Percentiles rank a stretch among this genome's conserved stretches.
These are phyloP conservation scores for Aspergillus diversus DNA, from an alignment of 495 filamentous ascomycete genomes.

Conservation along the genomic window DNA sequence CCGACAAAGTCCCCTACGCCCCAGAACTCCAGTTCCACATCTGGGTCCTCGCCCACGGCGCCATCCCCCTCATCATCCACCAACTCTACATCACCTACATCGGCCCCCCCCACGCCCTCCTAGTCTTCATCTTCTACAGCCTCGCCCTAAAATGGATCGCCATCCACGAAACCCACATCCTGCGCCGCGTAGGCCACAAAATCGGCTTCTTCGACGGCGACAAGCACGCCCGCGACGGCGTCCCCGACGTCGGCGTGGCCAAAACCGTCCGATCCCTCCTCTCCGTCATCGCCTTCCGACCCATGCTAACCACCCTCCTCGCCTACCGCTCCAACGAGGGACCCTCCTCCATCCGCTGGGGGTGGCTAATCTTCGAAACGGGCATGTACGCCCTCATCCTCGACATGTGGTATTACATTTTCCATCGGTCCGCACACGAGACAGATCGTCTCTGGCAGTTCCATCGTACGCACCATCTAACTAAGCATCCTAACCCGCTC, in stretches of 20 bases:
- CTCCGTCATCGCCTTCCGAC: constrained; percentile 26
- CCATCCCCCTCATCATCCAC: constrained; percentile 31
- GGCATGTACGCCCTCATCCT: constrained; percentile 46
- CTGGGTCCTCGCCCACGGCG: constrained; percentile 36
- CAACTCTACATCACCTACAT: constrained; percentile 35
- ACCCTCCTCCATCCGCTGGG: constrained; percentile 30
- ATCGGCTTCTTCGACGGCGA: constrained; percentile 34
- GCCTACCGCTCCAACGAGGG: constrained; percentile 23
- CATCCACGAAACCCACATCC: constrained; percentile 36
- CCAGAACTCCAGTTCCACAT: constrained; percentile 32
- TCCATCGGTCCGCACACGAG: constrained; percentile 48
- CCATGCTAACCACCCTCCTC: constrained; percentile 27
- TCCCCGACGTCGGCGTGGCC: constrained; percentile 30
- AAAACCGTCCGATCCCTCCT: constrained; percentile 29
- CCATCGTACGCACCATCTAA: constrained; percentile 50
- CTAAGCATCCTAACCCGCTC: constrained; percentile 48
- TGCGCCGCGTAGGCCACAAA: constrained; percentile 31
- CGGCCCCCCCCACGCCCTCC: constrained; percentile 22
- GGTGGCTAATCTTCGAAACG: constrained; percentile 40
- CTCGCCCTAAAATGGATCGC: constrained; percentile 37
- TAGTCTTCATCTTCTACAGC: constrained; percentile 34
- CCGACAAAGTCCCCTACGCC: constrained; percentile 38
- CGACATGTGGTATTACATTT: constrained; percentile 53
- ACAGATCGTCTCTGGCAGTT: constrained; percentile 42
- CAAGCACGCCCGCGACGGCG: constrained; percentile 30